Evolutionary conservation across 176 grass and related monocot genomes (phyloP), one percentile per base, ranked within the genome.

Genomic region (Echinochloa phyllopogon): DNA sequence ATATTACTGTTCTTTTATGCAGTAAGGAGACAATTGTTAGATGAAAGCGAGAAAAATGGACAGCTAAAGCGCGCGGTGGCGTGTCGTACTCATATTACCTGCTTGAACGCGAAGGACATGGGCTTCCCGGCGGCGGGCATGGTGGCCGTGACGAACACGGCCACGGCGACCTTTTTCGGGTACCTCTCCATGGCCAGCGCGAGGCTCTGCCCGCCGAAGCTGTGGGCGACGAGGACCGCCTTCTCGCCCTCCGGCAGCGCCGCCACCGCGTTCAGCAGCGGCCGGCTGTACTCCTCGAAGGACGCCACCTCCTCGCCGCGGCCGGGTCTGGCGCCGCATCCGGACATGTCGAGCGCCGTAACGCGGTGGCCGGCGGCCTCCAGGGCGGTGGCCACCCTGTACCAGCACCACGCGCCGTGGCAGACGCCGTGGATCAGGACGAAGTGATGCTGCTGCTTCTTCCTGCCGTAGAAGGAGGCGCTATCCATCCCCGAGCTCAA

Each of bases 371-470:
- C 86, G 6, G 84, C 68, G 24, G 65, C 10, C 17, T 15, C 3
- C 12, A 94, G 83, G 8, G 70, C 15, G 4, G 74, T 80, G 56
- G 47, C 69, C 66, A 93, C 36, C 52, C 68, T 89, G 79, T 86
- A 92, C 90, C 87, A 92, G 83, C 87, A 75, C 90, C 90, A 92
- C 23, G 87, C 87, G 3, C 91, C 91, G 50, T 90, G 84, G 80
- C 89, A 62, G 15, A 73, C 0, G 23, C 92, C 92, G 51, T 94
- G 92, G 20, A 94, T 89, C 4, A 88, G 78, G 15, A 94, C 15
- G 82, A 91, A 88, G 64, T 65, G 86, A 15, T 69, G 56, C 9
- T 24, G 56, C 21, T 56, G 21, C 56, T 24, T 24, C 8, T 4
- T 0, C n/a, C n/a, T n/a, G n/a, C n/a, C n/a, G n/a, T n/a, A n/a